Evolutionary conservation across 345 rosid species (phyloP), one percentile per base, ranked within the genome.

Genomic region (Leavenworthia alabamica): DNA sequence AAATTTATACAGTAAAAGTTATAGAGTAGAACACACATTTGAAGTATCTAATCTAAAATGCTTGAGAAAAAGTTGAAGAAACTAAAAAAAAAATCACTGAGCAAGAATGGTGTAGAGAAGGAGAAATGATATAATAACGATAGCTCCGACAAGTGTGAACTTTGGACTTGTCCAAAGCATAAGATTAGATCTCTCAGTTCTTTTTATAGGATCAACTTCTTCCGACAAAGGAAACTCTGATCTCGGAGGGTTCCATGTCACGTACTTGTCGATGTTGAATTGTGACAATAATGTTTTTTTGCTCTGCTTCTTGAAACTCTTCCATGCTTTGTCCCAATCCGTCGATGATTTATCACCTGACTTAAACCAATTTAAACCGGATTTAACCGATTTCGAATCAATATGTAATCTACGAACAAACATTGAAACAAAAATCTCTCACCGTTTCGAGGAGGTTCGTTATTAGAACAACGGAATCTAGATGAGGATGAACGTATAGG

Each of bases 251-350:
- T 92, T 89, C 98, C 97, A 89, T 10, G 73, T 86, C 73, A 92
- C 98, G 53, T 92, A 92, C 71, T 92, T 92, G 73, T 86, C 40
- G 0, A 85, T 82, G 7, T 80, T 81, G 70, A 89, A 92, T 47
- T 67, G 70, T 0, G 96, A 80, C 64, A 86, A 81, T 22, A 85
- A 36, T 7, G 81, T 60, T 50, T 85, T 89, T 69, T 89, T 92
- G 66, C 97, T 93, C 40, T 74, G 83, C 66, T 85, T 89, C 88
- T 40, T 89, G 82, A 86, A 85, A 48, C 19, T 85, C 26, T 88
- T 75, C 97, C 96, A 92, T 4, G 97, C 97, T 71, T 83, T 86
- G 73, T 92, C 99, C 97, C 94, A 92, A 64, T 89, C 96, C 7
- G 78, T 85, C 20, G 93, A 83, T 66, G 70, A 76, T 63, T 74